These are phyloP conservation scores for Aspergillus diversus DNA, from an alignment of 495 filamentous ascomycete genomes.

Conservation along the genomic window DNA sequence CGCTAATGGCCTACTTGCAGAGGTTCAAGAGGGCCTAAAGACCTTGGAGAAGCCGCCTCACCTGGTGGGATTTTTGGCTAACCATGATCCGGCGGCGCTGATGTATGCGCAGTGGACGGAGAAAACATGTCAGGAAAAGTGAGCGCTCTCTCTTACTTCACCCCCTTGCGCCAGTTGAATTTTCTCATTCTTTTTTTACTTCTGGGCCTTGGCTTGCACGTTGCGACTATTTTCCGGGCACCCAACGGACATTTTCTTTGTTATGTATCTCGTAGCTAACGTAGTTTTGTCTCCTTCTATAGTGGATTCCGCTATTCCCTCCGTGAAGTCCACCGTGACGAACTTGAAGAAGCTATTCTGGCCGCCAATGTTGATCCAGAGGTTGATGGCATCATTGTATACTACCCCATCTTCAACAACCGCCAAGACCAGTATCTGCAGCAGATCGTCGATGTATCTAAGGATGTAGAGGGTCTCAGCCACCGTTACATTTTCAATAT, in stretches of 20 bases:
- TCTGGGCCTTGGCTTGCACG: background rate
- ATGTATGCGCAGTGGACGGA: conserved; percentile 98
- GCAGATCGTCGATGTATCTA: conserved; percentile 84
- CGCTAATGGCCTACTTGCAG: conserved; percentile 74
- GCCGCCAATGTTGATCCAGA: conserved; percentile 74
- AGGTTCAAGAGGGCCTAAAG: conserved; percentile 73
- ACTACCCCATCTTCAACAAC: conserved; percentile 95
- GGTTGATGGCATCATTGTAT: conserved; percentile 95
- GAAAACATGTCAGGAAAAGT: conserved; percentile 95
- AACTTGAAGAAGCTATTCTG: conserved; percentile 83
- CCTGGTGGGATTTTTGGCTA: conserved; percentile 89
- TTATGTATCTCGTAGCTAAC: conserved; percentile 28
- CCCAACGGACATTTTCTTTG: conserved; percentile 1
- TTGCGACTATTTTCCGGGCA: conserved; percentile 11
- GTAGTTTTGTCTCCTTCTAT: conserved; percentile 20
- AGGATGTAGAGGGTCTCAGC: conserved; percentile 95
- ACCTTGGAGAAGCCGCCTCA: conserved; percentile 71
- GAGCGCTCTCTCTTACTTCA: conserved; percentile 44
- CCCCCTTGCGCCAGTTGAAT: conserved; percentile 24
- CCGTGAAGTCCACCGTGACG: conserved; percentile 78
- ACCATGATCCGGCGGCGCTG: conserved; percentile 83
- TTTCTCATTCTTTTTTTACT: background rate
- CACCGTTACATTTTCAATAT: conserved; percentile 98
- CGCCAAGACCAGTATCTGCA: conserved; percentile 91
- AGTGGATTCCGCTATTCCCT: conserved; percentile 91